Percentiles rank a stretch among this genome's conserved stretches.
Conservation (phyloP, 352 stramenopile genomes). For the Phytophthora multivora region DNA sequence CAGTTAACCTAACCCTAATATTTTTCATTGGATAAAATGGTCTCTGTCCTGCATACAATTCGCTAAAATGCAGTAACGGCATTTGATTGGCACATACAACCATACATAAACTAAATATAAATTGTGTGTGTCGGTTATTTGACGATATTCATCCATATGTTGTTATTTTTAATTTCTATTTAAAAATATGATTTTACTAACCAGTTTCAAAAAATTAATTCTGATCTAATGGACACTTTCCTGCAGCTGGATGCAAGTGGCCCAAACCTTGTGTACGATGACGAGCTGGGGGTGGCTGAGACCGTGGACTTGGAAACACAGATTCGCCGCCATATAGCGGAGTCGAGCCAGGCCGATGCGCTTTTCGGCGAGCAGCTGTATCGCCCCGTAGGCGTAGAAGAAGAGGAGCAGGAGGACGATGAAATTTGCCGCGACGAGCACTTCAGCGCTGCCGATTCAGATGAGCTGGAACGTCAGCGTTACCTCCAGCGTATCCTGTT, state of each 20-base stretch:
- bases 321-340: conserved; percentile 30
- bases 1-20: too few relatives aligned
- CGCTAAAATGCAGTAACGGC: too few relatives aligned
- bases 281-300: conserved; percentile 47
- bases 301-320: conserved; percentile 40
- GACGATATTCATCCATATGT: too few relatives aligned
- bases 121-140: too few relatives aligned
- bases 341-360: conserved; percentile 14
- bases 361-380: conserved; percentile 33
- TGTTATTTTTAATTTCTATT: too few relatives aligned
- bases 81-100: too few relatives aligned
- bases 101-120: too few relatives aligned
- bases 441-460: conserved; percentile 1
- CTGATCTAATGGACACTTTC: conserved; percentile 55
- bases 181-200: too few relatives aligned
- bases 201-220: too few relatives aligned
- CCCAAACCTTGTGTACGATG: conserved; percentile 54
- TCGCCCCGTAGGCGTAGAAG: conserved; percentile 7
- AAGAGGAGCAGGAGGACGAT: neutral
- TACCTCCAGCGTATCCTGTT: conserved; percentile 45
- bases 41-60: too few relatives aligned
- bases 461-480: conserved; percentile 44
- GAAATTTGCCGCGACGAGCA: conserved; percentile 5
- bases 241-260: conserved; percentile 57
- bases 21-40: too few relatives aligned